Base-by-base conservation (phyloP, 805 yeast genomes). In the Ogataea paraovalis region DNA sequence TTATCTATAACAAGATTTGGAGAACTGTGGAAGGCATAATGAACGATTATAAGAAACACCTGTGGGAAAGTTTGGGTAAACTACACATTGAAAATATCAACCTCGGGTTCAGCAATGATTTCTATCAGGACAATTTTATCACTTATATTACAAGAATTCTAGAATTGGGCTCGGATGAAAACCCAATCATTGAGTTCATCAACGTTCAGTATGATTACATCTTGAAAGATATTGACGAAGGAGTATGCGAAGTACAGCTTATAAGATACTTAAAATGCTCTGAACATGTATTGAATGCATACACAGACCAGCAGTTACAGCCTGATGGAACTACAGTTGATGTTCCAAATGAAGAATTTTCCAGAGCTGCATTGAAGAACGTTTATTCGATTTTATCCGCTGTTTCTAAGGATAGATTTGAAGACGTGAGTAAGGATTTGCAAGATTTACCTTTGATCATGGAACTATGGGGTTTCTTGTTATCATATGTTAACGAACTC, bases 151-250 rank as follows among this genome's bases (percentile, higher is more conserved):
- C 75, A n/a, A 78, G 76, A 53, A 67, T 85, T 30, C 62, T 82
- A 40, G 87, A 84, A 51, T 66, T 86, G 30, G 85, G 82, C n/a
- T 74, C 77, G 2, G 82, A 79, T 47, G 62, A 61, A 38, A 83
- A 80, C 59, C 92, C 92, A 4, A 77, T 85, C 5, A 60, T 73
- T 20, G 79, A 75, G 45, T 85, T 89, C 81, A 73, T 85, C 25
- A 68, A 74, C 38, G 65, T 75, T 18, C 83, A 76, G 56, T 71
- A 73, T 41, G 66, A 68, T 21, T 61, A 60, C 18, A 70, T 80
- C 49, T 61, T 65, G 7, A 52, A 57, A 2, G 65, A 67, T 43
- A 64, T 80, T 27, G 65, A 67, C 20, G 71, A 73, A 19, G 69
- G 64, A 13, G 37, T 69, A 3, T 74, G 76, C 23, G 65, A 64